Percentiles rank a stretch among this genome's conserved stretches.
Conservation (phyloP, 140 eudicot species). For the Oenanthe javanica region DNA sequence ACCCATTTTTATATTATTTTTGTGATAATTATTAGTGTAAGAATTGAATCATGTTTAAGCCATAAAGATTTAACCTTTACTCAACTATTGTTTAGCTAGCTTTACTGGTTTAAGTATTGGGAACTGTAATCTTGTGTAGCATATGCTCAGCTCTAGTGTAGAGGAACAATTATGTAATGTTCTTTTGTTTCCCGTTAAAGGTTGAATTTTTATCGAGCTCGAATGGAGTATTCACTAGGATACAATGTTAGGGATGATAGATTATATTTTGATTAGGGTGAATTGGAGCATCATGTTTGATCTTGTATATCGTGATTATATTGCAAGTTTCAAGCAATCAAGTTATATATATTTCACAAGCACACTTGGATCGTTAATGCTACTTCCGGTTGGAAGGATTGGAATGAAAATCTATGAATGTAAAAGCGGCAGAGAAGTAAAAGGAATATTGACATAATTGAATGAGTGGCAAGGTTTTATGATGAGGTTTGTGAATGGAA, state of each 20-base stretch:
- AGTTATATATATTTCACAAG: background rate
- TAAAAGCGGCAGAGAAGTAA: background rate
- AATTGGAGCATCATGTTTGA: background rate
- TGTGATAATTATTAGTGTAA: background rate
- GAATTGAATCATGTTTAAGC: background rate
- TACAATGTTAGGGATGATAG: background rate
- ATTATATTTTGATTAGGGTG: background rate
- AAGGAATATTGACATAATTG: background rate
- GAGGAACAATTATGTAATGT: background rate
- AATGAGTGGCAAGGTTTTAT: background rate
- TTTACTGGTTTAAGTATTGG: background rate
- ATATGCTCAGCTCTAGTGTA: background rate
- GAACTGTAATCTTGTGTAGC: background rate
- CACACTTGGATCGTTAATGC: background rate
- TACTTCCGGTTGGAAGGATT: background rate
- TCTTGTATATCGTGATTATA: background rate
- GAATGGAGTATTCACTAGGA: background rate
- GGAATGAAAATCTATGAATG: background rate
- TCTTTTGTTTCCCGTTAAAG: background rate
- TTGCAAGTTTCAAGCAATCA: background rate
- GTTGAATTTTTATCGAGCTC: background rate
- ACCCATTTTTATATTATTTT: background rate
- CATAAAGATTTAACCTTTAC: background rate
- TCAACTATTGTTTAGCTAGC: background rate
- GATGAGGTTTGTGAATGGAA: background rate